Evolutionary conservation across 345 rosid genomes (phyloP).

Genomic region (rapeseed (Brassica napus)): DNA sequence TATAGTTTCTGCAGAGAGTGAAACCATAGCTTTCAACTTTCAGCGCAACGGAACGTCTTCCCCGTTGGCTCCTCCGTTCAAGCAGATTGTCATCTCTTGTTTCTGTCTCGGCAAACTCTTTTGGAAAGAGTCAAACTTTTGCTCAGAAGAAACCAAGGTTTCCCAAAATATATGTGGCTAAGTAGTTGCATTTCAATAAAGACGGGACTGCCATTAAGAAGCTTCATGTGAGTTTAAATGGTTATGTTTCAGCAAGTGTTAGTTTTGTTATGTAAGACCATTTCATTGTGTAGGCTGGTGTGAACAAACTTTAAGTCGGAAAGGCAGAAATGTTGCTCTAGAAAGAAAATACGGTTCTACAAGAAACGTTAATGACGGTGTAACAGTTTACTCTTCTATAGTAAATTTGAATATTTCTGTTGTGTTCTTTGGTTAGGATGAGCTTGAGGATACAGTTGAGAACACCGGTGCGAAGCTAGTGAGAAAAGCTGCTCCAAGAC

Average conservation of each 20-base stretch:
- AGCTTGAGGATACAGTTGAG: conserved; percentile 95
- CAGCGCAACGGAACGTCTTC: conserved; percentile 54
- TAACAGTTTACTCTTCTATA: conserved; percentile 46
- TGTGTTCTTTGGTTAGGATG: conserved; percentile 54
- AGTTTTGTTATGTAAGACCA: background rate
- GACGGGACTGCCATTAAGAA: conserved; percentile 81
- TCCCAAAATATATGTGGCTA: conserved; percentile 71
- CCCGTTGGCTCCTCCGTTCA: conserved; percentile 57
- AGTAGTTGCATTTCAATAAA: conserved; percentile 87
- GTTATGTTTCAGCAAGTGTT: background rate
- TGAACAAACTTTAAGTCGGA: conserved; percentile 95
- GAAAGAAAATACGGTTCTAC: conserved; percentile 98
- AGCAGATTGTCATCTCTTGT: conserved; percentile 67
- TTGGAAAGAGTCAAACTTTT: conserved; percentile 50
- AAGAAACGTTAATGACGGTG: conserved; percentile 90
- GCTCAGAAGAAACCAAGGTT: conserved; percentile 52
- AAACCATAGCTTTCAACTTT: conserved; percentile 65
- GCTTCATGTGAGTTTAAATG: conserved; percentile 64
- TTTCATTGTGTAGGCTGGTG: conserved; percentile 61
- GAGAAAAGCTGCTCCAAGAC: conserved; percentile 73
- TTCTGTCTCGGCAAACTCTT: conserved; percentile 55
- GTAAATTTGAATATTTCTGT: background rate
- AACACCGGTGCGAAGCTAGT: conserved; percentile 94
- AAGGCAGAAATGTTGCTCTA: conserved; percentile 91
- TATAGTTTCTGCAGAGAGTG: background rate